Conservation (phyloP, 805 yeast genomes). For the Peterozyma toletana region DNA sequence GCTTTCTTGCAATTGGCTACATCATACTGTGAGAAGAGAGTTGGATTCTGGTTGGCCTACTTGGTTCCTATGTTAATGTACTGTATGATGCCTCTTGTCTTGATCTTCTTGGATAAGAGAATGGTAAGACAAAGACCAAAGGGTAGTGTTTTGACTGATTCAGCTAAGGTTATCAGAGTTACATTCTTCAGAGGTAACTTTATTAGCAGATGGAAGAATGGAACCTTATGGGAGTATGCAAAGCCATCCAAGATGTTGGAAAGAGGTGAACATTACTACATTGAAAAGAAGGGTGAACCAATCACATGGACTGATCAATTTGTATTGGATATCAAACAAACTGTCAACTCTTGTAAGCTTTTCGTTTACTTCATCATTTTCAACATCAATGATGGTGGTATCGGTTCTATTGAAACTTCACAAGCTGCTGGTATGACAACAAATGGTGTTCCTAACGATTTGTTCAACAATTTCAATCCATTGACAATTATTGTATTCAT, state of each 20-base stretch:
- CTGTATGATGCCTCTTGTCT: constrained; percentile 41
- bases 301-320: constrained; percentile 34
- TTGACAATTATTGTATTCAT: constrained; percentile 43
- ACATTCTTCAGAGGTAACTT: constrained; percentile 34
- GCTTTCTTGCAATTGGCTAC: constrained; percentile 47
- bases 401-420: constrained; percentile 39
- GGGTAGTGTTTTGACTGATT: constrained; percentile 40
- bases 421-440: constrained; percentile 49
- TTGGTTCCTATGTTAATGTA: constrained; percentile 50
- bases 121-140: constrained; percentile 26
- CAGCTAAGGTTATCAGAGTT: constrained; percentile 31
- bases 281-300: constrained; percentile 20
- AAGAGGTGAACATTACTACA: constrained; percentile 31
- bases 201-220: constrained; percentile 29
- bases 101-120: constrained; percentile 25
- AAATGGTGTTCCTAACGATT: constrained; percentile 49
- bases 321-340: constrained; percentile 36
- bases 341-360: constrained; percentile 36
- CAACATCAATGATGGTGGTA: constrained; percentile 38
- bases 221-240: constrained; percentile 42
- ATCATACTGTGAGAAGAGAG: constrained; percentile 40
- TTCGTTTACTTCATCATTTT: constrained; percentile 33
- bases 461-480: constrained; percentile 47
- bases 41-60: constrained; percentile 51
- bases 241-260: constrained; percentile 34